Evolutionary conservation across 768 basidiomycete genomes (phyloP), one percentile per base, ranked within the genome.

Genomic region (Lactifluus subvellereus): DNA sequence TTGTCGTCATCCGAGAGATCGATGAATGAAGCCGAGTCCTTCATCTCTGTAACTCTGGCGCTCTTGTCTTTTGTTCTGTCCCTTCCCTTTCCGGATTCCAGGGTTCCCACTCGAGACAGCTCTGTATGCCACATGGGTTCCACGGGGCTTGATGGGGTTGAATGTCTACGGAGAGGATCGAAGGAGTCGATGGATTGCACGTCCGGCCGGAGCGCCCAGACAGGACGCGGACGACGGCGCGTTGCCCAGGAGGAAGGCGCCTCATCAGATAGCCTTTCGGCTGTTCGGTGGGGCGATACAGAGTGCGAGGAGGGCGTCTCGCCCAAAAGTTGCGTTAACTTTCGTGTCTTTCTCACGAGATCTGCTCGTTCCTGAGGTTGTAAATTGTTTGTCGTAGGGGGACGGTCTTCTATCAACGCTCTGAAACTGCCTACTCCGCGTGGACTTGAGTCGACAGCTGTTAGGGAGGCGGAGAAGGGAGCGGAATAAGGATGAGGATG

Each of bases 261-360:
- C 20, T 20, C 54, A 8, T 33, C 18, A 40, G 18, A 30, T n/a
- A 22, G 30, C 32, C 40, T 60, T 45, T 9, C 61, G 13, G 60
- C 57, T 51, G n/a, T 43, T 42, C 54, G 62, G 61, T 48, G 61
- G 10, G 55, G 52, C 63, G 9, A 45, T 1, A 61, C 64, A 2
- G 64, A 56, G 20, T 53, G 22, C 20, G 49, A 56, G 8, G 57
- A 67, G 32, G 87, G 88, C 3, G 79, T 83, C 72, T 84, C 79
- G 47, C 91, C 91, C 59, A 93, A 86, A n/a, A 93, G 75, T 65
- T 86, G 85, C n/a, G 87, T 79, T 53, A 93, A 81, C 73, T 94
- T 94, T 69, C 87, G 84, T 55, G 85, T 82, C 68, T 86, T 87
- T 58, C 83, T 79, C 37, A 93, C 77, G 60, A 87, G 83, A 54